A percentile compares a stretch with the other conserved stretches of the same genome.
Conservation (phyloP, 306 rosid genomes). For the Pueraria montana region DNA sequence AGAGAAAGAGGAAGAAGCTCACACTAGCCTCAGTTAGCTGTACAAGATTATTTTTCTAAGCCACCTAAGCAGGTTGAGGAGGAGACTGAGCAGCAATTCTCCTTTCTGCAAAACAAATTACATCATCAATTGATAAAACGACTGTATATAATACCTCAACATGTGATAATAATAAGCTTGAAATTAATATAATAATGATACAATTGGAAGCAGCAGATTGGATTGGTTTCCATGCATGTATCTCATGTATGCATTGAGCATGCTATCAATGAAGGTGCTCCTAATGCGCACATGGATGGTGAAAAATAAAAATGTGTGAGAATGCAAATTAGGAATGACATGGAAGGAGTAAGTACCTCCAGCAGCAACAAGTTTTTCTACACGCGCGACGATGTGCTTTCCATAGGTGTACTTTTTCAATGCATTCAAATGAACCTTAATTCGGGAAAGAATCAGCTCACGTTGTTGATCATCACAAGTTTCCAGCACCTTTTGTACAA, state of each 20-base stretch:
- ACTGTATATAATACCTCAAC: not conserved
- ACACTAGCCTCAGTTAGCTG: conserved; percentile 96
- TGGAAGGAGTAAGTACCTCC: conserved; percentile 67
- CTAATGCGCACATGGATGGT: not conserved
- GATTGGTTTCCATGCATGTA: not conserved
- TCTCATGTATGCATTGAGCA: not conserved
- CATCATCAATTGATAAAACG: conserved; percentile 5
- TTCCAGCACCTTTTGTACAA: conserved; percentile 96
- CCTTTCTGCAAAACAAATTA: conserved; percentile 81
- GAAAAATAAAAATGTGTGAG: not conserved
- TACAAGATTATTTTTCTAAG: conserved; percentile 74
- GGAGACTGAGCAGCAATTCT: conserved; percentile 94
- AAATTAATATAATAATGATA: not conserved
- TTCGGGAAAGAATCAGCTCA: conserved; percentile 90
- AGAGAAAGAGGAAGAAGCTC: conserved; percentile 49
- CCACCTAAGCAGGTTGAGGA: conserved; percentile 78
- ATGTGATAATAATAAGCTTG: not conserved
- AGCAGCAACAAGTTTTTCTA: conserved; percentile 98
- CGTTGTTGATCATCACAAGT: conserved; percentile 97
- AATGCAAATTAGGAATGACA: conserved; percentile 26
- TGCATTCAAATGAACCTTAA: conserved; percentile 96
- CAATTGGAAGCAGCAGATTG: not conserved
- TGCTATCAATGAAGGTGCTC: not conserved
- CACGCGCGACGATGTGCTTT: conserved; percentile 95
- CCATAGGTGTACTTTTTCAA: conserved; percentile 95